A percentile compares a stretch with the other conserved stretches of the same genome.
Evolutionary conservation across 345 rosid genomes (phyloP).

Genomic region (Gossypium australe): DNA sequence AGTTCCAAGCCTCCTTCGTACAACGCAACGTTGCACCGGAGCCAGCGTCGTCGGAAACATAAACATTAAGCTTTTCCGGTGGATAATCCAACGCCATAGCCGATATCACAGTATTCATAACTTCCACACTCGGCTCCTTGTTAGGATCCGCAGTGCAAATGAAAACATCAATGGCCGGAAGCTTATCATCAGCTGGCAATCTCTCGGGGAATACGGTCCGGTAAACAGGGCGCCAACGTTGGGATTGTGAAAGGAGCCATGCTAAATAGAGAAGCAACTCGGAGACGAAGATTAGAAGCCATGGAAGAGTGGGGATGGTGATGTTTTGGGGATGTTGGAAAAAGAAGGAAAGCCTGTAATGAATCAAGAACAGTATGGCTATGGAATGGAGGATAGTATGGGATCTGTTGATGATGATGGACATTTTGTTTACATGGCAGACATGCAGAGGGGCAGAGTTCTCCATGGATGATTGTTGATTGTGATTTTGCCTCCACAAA

Average conservation of each 20-base stretch:
- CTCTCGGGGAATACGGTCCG: constrained; percentile 34
- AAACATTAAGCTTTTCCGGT: constrained; percentile 31
- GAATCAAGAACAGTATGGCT: constrained; percentile 28
- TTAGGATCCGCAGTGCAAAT: constrained; percentile 33
- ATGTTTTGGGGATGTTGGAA: not conserved
- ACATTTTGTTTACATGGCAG: constrained; percentile 13
- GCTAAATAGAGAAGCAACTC: constrained; percentile 26
- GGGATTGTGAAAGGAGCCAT: constrained; percentile 31
- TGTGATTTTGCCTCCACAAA: not conserved
- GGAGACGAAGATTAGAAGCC: constrained; percentile 26
- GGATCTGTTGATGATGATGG: constrained; percentile 25
- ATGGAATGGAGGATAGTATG: constrained; percentile 23
- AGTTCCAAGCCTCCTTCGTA: constrained; percentile 33
- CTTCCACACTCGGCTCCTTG: constrained; percentile 29
- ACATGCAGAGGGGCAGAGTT: constrained; percentile 27
- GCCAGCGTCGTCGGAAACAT: constrained; percentile 23
- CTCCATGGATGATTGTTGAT: constrained; percentile 12
- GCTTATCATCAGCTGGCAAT: constrained; percentile 5
- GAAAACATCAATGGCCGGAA: constrained; percentile 27
- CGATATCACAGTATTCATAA: constrained; percentile 31
- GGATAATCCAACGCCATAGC: constrained; percentile 35
- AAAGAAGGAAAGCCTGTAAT: constrained; percentile 31
- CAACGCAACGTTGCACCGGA: constrained; percentile 27
- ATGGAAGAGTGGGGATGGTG: constrained; percentile 7
- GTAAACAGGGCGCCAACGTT: constrained; percentile 29